Percentiles rank a stretch among this genome's conserved stretches.
Conservation (phyloP, 495 filamentous ascomycete genomes). For the Penicillium malachiteum region DNA sequence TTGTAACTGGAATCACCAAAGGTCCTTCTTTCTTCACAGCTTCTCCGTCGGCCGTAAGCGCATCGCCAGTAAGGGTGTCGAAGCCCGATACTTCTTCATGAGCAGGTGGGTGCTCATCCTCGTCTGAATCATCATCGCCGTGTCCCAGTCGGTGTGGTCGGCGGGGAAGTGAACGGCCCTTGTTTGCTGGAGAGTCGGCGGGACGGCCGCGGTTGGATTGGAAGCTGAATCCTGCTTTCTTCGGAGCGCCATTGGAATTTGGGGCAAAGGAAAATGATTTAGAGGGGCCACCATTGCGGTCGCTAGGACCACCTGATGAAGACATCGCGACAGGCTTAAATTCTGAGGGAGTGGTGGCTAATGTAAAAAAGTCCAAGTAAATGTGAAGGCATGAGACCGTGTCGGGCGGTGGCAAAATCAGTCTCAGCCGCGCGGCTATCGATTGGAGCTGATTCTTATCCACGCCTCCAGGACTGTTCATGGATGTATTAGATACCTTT, state of each 20-base stretch:
- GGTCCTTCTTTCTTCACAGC: slow-evolving; percentile 39
- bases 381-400: slow-evolving; percentile 8
- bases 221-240: slow-evolving; percentile 38
- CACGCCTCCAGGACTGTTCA: too few species aligned
- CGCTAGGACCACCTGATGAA: slow-evolving; percentile 11
- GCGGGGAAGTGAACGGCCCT: slow-evolving; percentile 30
- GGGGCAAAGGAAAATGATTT: slow-evolving; percentile 36
- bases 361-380: neutral
- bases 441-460: too few species aligned
- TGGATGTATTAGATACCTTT: too few species aligned
- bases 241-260: slow-evolving; percentile 21
- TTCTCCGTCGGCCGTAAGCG: slow-evolving; percentile 42
- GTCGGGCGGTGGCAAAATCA: slow-evolving; percentile 26
- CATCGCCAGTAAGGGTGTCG: slow-evolving; percentile 55
- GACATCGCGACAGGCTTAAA: slow-evolving; percentile 16
- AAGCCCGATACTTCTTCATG: slow-evolving; percentile 60
- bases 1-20: slow-evolving; percentile 63
- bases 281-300: slow-evolving; percentile 5
- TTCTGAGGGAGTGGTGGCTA: neutral
- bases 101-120: slow-evolving; percentile 35
- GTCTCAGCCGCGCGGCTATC: neutral
- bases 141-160: slow-evolving; percentile 36
- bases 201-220: slow-evolving; percentile 26
- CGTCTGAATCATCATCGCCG: slow-evolving; percentile 51
- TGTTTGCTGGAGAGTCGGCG: slow-evolving; percentile 12